Conservation (phyloP, 2,329 filamentous ascomycete genomes). For the Aspergillus neoniger region DNA sequence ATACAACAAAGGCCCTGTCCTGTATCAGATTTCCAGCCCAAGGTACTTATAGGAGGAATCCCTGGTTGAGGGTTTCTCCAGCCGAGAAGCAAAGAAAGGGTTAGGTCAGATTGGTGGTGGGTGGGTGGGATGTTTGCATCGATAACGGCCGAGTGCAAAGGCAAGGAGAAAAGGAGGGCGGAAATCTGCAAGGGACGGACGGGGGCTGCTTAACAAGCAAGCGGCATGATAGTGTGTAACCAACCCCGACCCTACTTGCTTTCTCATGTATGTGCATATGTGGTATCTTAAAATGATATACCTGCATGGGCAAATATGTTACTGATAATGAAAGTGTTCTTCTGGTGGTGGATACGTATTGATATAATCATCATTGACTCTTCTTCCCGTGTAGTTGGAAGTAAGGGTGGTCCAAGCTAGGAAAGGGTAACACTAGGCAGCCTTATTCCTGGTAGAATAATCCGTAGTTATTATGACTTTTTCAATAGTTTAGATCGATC, state of each 20-base stretch:
- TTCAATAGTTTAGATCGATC: too few species aligned
- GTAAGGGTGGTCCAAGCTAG: background rate
- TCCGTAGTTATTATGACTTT: too few species aligned
- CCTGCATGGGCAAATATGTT: background rate
- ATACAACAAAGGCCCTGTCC: too few species aligned
- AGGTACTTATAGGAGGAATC: background rate
- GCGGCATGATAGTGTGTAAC: background rate
- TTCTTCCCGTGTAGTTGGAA: background rate
- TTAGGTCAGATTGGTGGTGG: background rate
- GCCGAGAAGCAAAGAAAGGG: too few species aligned
- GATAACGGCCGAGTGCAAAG: background rate
- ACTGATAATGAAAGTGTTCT: background rate
- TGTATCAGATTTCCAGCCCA: background rate
- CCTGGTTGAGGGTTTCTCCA: background rate
- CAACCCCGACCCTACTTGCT: background rate
- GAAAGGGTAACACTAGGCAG: background rate
- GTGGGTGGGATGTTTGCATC: background rate
- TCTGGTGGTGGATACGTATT: too few species aligned
- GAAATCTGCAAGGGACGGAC: background rate
- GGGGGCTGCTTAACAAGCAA: background rate
- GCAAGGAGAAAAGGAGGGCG: background rate
- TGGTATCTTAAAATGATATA: background rate
- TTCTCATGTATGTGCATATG: background rate
- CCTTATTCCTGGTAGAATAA: background rate
- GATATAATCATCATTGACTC: too few species aligned